Base-by-base conservation (phyloP, 768 basidiomycete genomes). In the Trametes cubensis region DNA sequence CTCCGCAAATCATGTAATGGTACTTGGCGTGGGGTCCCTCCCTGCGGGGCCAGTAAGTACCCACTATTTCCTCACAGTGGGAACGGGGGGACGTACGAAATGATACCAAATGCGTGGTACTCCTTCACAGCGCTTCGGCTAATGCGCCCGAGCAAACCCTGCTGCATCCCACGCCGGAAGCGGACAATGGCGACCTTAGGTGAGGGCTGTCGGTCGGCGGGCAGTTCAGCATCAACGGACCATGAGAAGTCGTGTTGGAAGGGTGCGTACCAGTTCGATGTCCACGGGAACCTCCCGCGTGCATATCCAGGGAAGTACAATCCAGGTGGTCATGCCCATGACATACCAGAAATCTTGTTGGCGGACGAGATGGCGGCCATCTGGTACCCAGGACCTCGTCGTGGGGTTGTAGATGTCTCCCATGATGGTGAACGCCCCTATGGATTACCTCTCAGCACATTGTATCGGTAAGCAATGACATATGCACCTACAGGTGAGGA, bases 111-210 rank as follows among this genome's bases (percentile, higher is more conserved):
- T 34, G 89, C 88, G 71, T 92, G 90, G 72, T 91, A 92, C 72
- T 92, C 90, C 87, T 85, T 84, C 64, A 91, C 80, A 34, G 86
- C 80, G 20, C 83, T 83, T 39, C 89, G 87, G 63, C 87, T 87
- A 76, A 92, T 82, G 58, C 90, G 83, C 21, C 85, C 85, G 38
- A 92, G 79, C 28, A 92, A 79, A 59, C 90, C 89, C 71, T 92
- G 90, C 70, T 91, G 90, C 89, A 92, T 92, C 53, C 90, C 90
- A 67, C 90, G 85, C 73, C 85, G 79, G 75, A 92, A 91, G 34
- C 89, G 87, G 68, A 92, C 79, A 62, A 92, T 80, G 6, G 89
- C 90, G 7, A 89, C 90, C 71, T 91, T 92, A 18, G 85, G 79
- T 17, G 90, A 92, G 28, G 90, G 90, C 89, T 91, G 67, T 44